Evolutionary conservation across 2,329 filamentous ascomycete species (phyloP).

Genomic region (Colletotrichum sp.): DNA sequence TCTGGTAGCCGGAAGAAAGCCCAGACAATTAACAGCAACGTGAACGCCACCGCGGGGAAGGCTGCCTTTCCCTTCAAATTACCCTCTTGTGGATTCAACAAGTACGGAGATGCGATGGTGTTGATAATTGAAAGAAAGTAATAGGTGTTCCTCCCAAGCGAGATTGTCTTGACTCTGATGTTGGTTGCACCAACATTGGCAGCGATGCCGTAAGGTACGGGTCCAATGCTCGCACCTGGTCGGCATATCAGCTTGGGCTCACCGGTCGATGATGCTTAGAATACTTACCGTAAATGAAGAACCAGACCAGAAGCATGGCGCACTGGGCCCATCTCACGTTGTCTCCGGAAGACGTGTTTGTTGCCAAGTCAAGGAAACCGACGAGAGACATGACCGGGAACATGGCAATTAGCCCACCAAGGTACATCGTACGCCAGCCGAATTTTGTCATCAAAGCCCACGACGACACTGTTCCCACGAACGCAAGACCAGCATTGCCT

Average conservation of each 20-base stretch:
- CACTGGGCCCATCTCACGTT: slow-evolving; percentile 51
- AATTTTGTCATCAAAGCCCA: slow-evolving; percentile 48
- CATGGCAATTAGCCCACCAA: slow-evolving; percentile 44
- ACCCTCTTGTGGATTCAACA: slow-evolving; percentile 39
- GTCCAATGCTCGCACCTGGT: background rate
- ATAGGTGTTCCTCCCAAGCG: slow-evolving; percentile 48
- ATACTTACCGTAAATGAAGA: slow-evolving; percentile 45
- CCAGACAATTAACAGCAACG: slow-evolving; percentile 45
- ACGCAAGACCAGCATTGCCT: background rate
- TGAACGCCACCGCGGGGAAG: slow-evolving; percentile 48
- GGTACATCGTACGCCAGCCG: slow-evolving; percentile 49
- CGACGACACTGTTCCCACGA: slow-evolving; percentile 48
- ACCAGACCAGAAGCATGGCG: slow-evolving; percentile 46
- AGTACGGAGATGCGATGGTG: slow-evolving; percentile 49
- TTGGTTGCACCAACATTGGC: slow-evolving; percentile 44
- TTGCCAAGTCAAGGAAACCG: slow-evolving; percentile 46
- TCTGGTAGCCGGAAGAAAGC: slow-evolving; percentile 52
- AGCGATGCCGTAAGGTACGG: slow-evolving; percentile 44
- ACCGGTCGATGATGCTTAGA: background rate
- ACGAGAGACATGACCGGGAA: slow-evolving; percentile 44
- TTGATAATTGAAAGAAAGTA: slow-evolving; percentile 52
- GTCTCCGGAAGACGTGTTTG: slow-evolving; percentile 36
- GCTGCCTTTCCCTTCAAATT: slow-evolving; percentile 27
- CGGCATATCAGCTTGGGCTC: background rate
- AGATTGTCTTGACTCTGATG: slow-evolving; percentile 49